Conservation (phyloP, 306 rosid species). For the Citrullus colocynthis region DNA sequence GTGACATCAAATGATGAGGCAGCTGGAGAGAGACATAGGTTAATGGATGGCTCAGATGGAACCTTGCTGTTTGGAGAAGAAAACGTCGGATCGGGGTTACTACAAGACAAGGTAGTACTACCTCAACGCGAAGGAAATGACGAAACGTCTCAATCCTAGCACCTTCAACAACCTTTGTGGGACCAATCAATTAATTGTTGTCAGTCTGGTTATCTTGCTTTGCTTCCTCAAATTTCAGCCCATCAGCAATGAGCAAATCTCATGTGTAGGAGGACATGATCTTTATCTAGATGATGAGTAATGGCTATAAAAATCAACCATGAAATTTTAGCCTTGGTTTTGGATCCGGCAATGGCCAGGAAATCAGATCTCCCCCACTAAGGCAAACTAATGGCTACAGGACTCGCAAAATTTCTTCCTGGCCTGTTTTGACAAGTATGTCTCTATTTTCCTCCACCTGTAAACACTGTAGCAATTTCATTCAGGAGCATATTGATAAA, state of each 20-base stretch:
- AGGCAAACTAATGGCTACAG: not conserved
- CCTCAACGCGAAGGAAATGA: constrained; percentile 22
- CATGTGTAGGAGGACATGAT: not conserved
- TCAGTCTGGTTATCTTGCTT: not conserved
- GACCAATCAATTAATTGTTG: no score
- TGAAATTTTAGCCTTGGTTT: not conserved
- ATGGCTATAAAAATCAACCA: not conserved
- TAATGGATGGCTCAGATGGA: constrained; percentile 24
- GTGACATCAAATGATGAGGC: constrained; percentile 25
- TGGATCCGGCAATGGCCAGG: not conserved
- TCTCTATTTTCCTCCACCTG: not conserved
- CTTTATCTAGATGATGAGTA: not conserved
- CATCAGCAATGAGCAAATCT: not conserved
- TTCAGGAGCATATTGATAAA: not conserved
- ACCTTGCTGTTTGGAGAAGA: constrained; percentile 28
- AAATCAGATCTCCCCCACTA: not conserved
- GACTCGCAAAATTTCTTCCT: not conserved
- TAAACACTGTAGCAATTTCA: not conserved
- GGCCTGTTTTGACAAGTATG: not conserved
- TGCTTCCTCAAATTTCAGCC: not conserved
- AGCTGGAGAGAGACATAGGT: constrained; percentile 11
- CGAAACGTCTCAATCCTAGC: constrained; percentile 18
- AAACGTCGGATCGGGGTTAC: constrained; percentile 28
- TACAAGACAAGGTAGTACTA: constrained; percentile 32
- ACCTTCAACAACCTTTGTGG: not conserved